Evolutionary conservation across 2,329 filamentous ascomycete species (phyloP), one percentile per base, ranked within the genome.

Genomic region (Acephala macrosclerotiorum): DNA sequence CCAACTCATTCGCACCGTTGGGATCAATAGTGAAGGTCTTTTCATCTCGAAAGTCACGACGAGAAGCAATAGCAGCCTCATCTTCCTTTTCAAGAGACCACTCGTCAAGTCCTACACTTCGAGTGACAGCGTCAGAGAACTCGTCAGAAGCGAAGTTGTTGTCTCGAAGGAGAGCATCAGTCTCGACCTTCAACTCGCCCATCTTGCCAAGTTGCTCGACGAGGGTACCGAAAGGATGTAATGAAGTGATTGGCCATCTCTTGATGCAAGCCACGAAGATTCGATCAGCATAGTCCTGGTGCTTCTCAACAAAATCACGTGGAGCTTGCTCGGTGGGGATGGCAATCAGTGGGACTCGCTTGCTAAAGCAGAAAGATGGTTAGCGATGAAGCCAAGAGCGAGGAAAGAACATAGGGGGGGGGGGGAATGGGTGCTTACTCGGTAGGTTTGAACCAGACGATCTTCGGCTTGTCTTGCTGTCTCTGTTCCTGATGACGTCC

Each of bases 251-350:
- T 69, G 96, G 96, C 96, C 96, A 99, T 76, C 96, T 89, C 87
- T 99, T 99, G 81, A 99, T 99, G 82, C 94, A 97, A 57, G 96
- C 96, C 73, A 99, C 96, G 72, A 99, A 99, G 75, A 99, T 99
- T 75, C 94, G 91, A 80, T 97, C 96, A 64, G 95, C 94, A 75
- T 98, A 99, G 35, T 97, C 93, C 79, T 97, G 93, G 79, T 99
- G 96, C 80, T 96, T 97, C 83, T 99, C 96, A 33, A 99, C 96
- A 75, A 99, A 99, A 80, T 98, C 96, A 40, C 94, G 91, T 22
- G 96, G 96, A 9, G 96, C 96, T 81, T 99, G 96, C 79, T 99
- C 96, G 2, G 96, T 99, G 1, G 96, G 96, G 70, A 99, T 99
- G 61, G 96, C 96, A 79, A 99, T 99, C 71, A 99, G 85, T 58